Evolutionary conservation across 2,329 filamentous ascomycete species (phyloP).

Genomic region (Epichloe festucae): DNA sequence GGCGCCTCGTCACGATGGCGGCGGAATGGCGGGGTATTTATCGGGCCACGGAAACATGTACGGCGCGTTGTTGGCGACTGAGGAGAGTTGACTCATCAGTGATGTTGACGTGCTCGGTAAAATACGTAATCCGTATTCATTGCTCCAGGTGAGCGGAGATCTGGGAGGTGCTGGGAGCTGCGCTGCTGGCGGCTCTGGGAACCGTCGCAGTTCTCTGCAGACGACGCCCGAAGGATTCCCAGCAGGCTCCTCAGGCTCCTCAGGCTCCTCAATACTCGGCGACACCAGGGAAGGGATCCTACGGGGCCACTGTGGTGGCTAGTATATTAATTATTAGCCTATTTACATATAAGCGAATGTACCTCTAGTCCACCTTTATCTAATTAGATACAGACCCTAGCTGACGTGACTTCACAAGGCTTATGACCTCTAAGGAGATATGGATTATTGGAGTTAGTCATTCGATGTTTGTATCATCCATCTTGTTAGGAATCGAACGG

Average conservation of each 20-base stretch:
- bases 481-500: too few relatives aligned
- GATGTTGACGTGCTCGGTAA: not conserved
- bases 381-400: too few relatives aligned
- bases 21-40: conserved; percentile 16
- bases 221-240: not conserved
- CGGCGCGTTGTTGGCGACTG: conserved; percentile 14
- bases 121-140: too few relatives aligned
- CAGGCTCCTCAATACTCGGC: not conserved
- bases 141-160: not conserved
- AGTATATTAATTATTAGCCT: too few relatives aligned
- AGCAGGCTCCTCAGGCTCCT: not conserved
- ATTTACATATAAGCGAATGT: too few relatives aligned
- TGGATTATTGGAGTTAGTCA: too few relatives aligned
- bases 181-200: conserved; percentile 11
- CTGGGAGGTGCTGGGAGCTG: conserved; percentile 9
- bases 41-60: conserved; percentile 26
- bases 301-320: not conserved
- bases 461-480: too few relatives aligned
- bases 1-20: not conserved
- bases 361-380: too few relatives aligned
- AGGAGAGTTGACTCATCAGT: not conserved
- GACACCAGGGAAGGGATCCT: not conserved
- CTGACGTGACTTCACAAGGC: too few relatives aligned
- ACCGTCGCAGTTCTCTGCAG: conserved; percentile 8
- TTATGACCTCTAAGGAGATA: too few relatives aligned